Percentiles rank a stretch among this genome's conserved stretches.
phyloP scores from a whole-genome alignment of 805 yeast species.

The Nakazawaea peltata region DNA sequence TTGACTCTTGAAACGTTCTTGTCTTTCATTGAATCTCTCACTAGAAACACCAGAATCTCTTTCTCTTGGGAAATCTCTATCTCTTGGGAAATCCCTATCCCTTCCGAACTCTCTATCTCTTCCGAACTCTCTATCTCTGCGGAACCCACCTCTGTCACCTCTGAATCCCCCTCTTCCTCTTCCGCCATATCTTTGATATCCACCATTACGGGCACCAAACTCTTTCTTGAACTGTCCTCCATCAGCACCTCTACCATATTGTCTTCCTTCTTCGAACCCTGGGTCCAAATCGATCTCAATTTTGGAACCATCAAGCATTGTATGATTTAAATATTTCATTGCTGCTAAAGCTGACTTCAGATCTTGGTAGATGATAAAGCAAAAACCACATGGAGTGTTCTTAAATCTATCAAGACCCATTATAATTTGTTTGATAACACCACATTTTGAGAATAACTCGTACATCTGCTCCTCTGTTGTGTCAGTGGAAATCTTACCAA shows the following conservation, averaged over 20 bases:
- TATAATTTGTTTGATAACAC: conserved; percentile 67
- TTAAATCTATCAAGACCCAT: conserved; percentile 94
- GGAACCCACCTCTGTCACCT: conserved; percentile 21
- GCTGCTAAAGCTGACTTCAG: conserved; percentile 74
- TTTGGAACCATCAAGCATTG: conserved; percentile 75
- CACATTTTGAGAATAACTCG: conserved; percentile 80
- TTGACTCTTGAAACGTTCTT: too few relatives aligned
- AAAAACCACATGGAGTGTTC: conserved; percentile 94
- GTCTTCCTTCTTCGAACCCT: conserved; percentile 92
- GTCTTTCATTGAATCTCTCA: too few relatives aligned
- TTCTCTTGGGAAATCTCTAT: conserved; percentile 1
- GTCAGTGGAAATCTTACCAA: conserved; percentile 83
- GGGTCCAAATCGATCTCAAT: conserved; percentile 91
- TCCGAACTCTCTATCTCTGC: neutral
- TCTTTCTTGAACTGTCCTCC: conserved; percentile 63
- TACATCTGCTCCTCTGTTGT: conserved; percentile 93
- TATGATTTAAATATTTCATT: conserved; percentile 72
- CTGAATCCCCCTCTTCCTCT: conserved; percentile 41
- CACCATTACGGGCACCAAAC: conserved; percentile 10
- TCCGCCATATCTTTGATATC: conserved; percentile 11
- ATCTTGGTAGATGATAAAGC: conserved; percentile 73
- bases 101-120: neutral
- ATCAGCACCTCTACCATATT: conserved; percentile 84
- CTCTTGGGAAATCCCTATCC: neutral
- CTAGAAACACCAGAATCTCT: neutral